Percentiles rank a stretch among this genome's conserved stretches.
These are phyloP conservation scores for Fusarium fracticaudum DNA, from an alignment of 2,329 filamentous ascomycete genomes.

Conservation along the genomic window DNA sequence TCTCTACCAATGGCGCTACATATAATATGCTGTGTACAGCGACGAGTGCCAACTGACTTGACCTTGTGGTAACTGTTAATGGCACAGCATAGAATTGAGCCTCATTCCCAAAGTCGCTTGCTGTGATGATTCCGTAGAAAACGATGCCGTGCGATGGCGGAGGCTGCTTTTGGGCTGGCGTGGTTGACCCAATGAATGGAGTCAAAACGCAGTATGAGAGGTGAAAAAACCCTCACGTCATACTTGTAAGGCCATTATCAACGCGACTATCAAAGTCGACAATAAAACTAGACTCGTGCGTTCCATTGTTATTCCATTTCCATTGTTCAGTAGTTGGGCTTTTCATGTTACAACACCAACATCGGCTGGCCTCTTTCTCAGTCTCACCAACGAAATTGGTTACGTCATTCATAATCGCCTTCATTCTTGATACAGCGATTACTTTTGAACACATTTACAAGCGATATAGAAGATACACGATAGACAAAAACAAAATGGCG, in stretches of 20 bases:
- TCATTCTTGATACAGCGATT: neutral
- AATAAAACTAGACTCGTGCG: neutral
- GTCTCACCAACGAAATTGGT: neutral
- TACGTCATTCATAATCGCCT: constrained; percentile 25
- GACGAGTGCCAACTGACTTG: neutral
- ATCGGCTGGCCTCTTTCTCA: neutral
- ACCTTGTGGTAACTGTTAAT: neutral
- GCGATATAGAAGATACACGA: neutral
- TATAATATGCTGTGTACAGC: neutral
- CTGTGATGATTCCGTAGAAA: neutral
- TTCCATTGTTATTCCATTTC: neutral
- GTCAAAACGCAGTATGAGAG: neutral
- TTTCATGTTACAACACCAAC: neutral
- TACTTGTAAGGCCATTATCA: constrained; percentile 15
- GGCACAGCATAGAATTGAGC: neutral
- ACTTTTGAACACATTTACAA: neutral
- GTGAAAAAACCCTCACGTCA: constrained; percentile 37
- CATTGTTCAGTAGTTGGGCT: neutral
- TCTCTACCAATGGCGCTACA: neutral
- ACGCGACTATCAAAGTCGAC: neutral
- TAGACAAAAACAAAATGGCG: constrained; percentile 55
- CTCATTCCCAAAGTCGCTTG: neutral
- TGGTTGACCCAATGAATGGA: constrained; percentile 25
- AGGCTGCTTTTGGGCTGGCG: constrained; percentile 9
- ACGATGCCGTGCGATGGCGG: neutral